Evolutionary conservation across 768 basidiomycete species (phyloP).

Genomic region (Mycena alexandri): DNA sequence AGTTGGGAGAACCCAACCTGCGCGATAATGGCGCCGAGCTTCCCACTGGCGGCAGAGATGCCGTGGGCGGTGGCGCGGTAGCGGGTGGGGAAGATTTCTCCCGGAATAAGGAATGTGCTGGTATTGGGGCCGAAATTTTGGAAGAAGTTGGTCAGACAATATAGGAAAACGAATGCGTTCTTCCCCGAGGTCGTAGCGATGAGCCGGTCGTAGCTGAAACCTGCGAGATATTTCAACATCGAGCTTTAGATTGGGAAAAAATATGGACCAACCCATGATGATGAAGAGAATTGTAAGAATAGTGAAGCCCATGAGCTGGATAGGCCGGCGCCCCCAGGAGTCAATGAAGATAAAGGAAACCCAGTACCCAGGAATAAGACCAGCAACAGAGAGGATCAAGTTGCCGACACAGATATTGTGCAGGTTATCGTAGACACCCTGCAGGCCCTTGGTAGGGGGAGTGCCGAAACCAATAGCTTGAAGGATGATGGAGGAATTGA

Average conservation of each 20-base stretch:
- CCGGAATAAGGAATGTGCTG: constrained; percentile 85
- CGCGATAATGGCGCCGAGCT: constrained; percentile 85
- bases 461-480: constrained; percentile 80
- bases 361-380: constrained; percentile 88
- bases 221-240: constrained; percentile 47
- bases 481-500: constrained; percentile 86
- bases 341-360: constrained; percentile 76
- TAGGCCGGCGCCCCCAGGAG: constrained; percentile 83
- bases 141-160: constrained; percentile 92
- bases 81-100: constrained; percentile 89
- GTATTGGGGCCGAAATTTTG: constrained; percentile 89
- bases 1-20: constrained; percentile 82
- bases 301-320: constrained; percentile 84
- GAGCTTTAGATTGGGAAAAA: constrained; percentile 26
- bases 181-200: constrained; percentile 54
- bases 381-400: constrained; percentile 80
- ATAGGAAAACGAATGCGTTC: constrained; percentile 83
- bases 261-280: constrained; percentile 70
- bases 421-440: constrained; percentile 67
- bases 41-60: constrained; percentile 86
- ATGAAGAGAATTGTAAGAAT: constrained; percentile 75
- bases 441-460: constrained; percentile 48
- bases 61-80: constrained; percentile 90
- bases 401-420: constrained; percentile 80
- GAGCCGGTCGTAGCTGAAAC: constrained; percentile 75